Conservation (phyloP, 2,329 filamentous ascomycete species). For the Amauroascus verrucosus region DNA sequence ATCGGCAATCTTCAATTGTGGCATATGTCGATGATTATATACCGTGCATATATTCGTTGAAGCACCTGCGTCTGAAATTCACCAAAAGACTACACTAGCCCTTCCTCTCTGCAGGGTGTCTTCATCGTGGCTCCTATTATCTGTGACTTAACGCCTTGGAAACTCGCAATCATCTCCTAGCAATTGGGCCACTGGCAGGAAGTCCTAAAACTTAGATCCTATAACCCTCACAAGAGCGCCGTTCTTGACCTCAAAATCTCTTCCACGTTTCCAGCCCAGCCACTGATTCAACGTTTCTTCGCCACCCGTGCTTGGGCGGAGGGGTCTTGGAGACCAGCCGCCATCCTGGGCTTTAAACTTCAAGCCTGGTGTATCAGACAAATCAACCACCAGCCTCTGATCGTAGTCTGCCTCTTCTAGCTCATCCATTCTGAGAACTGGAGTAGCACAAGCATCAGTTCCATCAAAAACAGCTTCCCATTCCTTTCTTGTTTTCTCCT, state of each 20-base stretch:
- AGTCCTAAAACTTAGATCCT: slow-evolving; percentile 17
- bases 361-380: slow-evolving; percentile 60
- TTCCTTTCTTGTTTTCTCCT: slow-evolving; percentile 57
- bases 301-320: slow-evolving; percentile 61
- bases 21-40: no score
- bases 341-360: slow-evolving; percentile 49
- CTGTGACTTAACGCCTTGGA: background rate
- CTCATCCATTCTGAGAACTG: slow-evolving; percentile 66
- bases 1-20: no score
- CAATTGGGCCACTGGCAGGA: background rate
- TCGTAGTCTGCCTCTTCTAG: slow-evolving; percentile 50
- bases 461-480: slow-evolving; percentile 85
- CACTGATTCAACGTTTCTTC: slow-evolving; percentile 59
- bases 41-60: no score
- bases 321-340: slow-evolving; percentile 52
- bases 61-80: no score
- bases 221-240: slow-evolving; percentile 50
- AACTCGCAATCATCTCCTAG: background rate
- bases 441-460: slow-evolving; percentile 87
- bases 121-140: background rate
- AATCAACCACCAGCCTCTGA: slow-evolving; percentile 36
- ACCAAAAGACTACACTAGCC: no score
- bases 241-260: slow-evolving; percentile 56
- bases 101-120: no score
- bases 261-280: slow-evolving; percentile 66